Conservation (phyloP, 208 protist species). For the Trypanosoma lewisi region DNA sequence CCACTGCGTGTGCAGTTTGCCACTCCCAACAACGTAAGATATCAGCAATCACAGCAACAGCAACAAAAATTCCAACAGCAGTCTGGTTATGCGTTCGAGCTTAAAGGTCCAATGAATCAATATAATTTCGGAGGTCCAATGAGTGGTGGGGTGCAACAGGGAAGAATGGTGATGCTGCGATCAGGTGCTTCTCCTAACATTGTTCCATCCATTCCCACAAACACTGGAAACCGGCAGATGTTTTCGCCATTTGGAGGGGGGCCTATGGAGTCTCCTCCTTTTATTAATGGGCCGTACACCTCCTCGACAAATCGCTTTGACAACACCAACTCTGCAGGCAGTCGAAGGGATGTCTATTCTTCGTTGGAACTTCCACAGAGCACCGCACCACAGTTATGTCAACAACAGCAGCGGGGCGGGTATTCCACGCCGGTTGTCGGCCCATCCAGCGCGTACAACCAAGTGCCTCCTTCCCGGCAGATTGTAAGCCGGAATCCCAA, state of each 20-base stretch:
- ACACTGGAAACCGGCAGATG: constrained; percentile 5
- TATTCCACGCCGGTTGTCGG: constrained; percentile 2
- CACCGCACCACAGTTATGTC: constrained; percentile 4
- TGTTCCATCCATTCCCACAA: constrained; percentile 15
- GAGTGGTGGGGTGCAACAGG: constrained; percentile 8
- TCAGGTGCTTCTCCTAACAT: constrained; percentile 13
- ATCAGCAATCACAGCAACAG: constrained; percentile 19
- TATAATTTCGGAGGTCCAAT: constrained; percentile 20
- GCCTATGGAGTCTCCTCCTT: constrained; percentile 2
- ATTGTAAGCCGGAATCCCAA: not conserved
- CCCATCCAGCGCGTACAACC: not conserved
- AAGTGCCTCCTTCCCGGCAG: not conserved
- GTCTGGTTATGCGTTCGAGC: constrained; percentile 2
- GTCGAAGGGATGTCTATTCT: constrained; percentile 7
- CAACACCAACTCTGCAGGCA: constrained; percentile 5
- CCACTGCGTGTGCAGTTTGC: constrained; percentile 80
- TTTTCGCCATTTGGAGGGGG: constrained; percentile 7
- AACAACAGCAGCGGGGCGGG: constrained; percentile 4
- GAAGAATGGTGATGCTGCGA: constrained; percentile 22
- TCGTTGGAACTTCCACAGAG: constrained; percentile 3
- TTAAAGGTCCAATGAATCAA: constrained; percentile 5
- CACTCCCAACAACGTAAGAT: constrained; percentile 30
- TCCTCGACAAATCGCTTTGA: constrained; percentile 19
- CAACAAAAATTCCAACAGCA: constrained; percentile 7
- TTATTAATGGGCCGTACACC: constrained; percentile 22